phyloP scores from a whole-genome alignment of 768 basidiomycete genomes.

The Mrakia blollopis region DNA sequence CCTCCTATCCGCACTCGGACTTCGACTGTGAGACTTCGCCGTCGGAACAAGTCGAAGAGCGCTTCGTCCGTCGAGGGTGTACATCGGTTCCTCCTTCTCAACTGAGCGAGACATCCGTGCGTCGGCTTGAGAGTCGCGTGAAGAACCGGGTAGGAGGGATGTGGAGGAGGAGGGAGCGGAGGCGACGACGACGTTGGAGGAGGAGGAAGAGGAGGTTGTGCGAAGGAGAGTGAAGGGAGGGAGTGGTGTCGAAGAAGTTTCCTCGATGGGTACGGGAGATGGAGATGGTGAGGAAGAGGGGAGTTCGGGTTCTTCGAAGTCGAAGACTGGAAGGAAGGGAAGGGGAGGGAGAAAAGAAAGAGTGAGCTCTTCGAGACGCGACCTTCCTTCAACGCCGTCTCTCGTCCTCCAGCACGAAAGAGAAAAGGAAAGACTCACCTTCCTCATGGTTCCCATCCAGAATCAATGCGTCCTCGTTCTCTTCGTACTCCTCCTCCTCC shows the following conservation, averaged over 20 bases:
- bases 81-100: conserved; percentile 15
- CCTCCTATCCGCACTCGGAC: conserved; percentile 5
- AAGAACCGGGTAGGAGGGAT: neutral
- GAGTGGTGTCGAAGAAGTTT: neutral
- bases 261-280: neutral
- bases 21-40: neutral
- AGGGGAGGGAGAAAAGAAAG: neutral
- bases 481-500: neutral
- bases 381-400: neutral
- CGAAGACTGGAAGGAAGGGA: conserved; percentile 38
- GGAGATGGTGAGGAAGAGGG: conserved; percentile 6
- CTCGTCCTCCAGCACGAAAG: neutral
- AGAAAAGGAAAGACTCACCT: neutral
- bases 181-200: neutral
- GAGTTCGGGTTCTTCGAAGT: conserved; percentile 43
- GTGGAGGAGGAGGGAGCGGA: neutral
- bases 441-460: conserved; percentile 11
- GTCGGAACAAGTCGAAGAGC: neutral
- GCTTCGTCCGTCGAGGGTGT: conserved; percentile 6
- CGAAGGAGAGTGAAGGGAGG: neutral
- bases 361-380: neutral
- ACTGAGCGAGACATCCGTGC: neutral
- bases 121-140: neutral
- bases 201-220: neutral
- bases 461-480: conserved; percentile 9